These are phyloP conservation scores for Akanthomyces muscarius DNA, from an alignment of 2,329 filamentous ascomycete species.

Conservation along the genomic window DNA sequence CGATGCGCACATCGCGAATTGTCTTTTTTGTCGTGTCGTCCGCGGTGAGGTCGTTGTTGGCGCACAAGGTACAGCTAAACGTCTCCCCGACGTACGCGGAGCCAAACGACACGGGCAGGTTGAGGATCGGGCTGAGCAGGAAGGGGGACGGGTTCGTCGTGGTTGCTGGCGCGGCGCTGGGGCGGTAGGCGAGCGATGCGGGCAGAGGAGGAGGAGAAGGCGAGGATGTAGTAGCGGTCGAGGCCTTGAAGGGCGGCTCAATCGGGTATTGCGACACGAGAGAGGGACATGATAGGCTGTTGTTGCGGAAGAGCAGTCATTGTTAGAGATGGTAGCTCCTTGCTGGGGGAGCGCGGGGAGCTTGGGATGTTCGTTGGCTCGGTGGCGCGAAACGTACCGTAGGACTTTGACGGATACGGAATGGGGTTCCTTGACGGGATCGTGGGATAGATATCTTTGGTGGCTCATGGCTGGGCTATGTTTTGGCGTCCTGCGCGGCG, in stretches of 20 bases:
- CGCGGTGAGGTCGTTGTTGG: constrained; percentile 70
- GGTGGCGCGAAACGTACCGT: constrained; percentile 42
- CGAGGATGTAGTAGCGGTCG: constrained; percentile 30
- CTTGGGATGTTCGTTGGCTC: too few relatives aligned
- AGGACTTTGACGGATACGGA: constrained; percentile 74
- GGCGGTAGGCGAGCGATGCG: constrained; percentile 70
- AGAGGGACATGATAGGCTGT: constrained; percentile 76
- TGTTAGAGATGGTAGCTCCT: not conserved
- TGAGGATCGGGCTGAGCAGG: constrained; percentile 63
- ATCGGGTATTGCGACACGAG: constrained; percentile 68
- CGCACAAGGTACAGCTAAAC: constrained; percentile 90
- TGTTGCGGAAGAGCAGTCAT: not conserved
- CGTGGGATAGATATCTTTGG: constrained; percentile 54
- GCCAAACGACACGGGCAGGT: constrained; percentile 85
- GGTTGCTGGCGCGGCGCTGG: constrained; percentile 24
- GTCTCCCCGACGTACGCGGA: constrained; percentile 94
- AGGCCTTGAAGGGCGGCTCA: constrained; percentile 41
- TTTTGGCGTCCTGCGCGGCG: not conserved
- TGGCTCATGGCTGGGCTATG: constrained; percentile 46
- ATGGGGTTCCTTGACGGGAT: constrained; percentile 68
- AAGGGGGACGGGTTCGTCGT: constrained; percentile 52
- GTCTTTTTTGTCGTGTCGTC: constrained; percentile 33
- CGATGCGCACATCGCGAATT: constrained; percentile 74
- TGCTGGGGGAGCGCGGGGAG: not conserved
- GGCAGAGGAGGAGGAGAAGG: constrained; percentile 46